Percentiles rank a stretch among this genome's conserved stretches.
These are phyloP conservation scores for Tremellales sp. DNA, from an alignment of 1,284 basidiomycete species.

Conservation along the genomic window DNA sequence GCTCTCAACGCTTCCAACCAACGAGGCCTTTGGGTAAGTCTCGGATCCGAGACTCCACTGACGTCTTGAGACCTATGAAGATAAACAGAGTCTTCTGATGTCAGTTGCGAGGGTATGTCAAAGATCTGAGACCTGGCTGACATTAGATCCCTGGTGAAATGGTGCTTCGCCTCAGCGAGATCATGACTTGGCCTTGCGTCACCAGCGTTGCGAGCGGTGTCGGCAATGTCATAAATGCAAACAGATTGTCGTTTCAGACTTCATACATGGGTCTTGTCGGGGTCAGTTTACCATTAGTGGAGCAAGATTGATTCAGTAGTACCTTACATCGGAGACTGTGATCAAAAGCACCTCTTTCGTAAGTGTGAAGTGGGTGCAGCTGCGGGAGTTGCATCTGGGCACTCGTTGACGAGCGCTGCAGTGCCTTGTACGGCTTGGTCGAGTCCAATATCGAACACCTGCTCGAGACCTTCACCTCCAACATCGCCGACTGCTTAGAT, in stretches of 20 bases:
- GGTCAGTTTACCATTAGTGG: slow-evolving; percentile 46
- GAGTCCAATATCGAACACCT: slow-evolving; percentile 56
- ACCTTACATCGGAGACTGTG: slow-evolving; percentile 61
- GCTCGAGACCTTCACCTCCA: slow-evolving; percentile 51
- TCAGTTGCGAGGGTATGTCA: slow-evolving; percentile 6
- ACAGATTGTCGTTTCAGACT: slow-evolving; percentile 59
- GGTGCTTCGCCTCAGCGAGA: slow-evolving; percentile 54
- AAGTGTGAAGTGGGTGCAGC: slow-evolving; percentile 60
- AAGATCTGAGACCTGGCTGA: background rate
- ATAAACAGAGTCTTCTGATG: slow-evolving; percentile 7
- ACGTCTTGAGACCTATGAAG: slow-evolving; percentile 8
- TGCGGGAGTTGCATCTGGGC: slow-evolving; percentile 62
- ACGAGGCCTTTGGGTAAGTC: slow-evolving; percentile 8
- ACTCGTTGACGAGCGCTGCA: slow-evolving; percentile 56
- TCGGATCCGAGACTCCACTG: background rate
- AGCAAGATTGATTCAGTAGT: slow-evolving; percentile 46
- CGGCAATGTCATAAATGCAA: too few relatives aligned
- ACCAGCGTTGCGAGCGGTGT: slow-evolving; percentile 46
- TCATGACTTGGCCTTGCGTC: slow-evolving; percentile 56
- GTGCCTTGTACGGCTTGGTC: slow-evolving; percentile 58
- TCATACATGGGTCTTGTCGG: slow-evolving; percentile 59
- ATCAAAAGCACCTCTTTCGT: slow-evolving; percentile 59
- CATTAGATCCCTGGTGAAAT: slow-evolving; percentile 49
- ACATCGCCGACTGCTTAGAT: slow-evolving; percentile 51
- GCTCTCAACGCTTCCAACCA: slow-evolving; percentile 4